phyloP scores from a whole-genome alignment of 2,329 filamentous ascomycete species.

The Blastomyces parvus region DNA sequence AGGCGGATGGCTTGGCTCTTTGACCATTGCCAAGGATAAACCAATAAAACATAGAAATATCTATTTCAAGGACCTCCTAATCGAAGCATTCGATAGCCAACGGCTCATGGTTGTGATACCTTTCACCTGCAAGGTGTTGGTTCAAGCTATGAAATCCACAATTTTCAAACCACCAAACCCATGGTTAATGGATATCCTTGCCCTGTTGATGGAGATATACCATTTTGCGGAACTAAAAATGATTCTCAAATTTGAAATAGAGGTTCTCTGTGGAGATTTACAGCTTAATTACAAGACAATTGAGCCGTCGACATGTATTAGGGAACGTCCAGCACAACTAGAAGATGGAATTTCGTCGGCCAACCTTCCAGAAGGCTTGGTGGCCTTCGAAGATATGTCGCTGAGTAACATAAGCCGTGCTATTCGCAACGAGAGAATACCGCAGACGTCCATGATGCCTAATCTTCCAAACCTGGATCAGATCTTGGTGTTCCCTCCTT shows the following conservation, averaged over 20 bases:
- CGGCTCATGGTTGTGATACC: slow-evolving; percentile 86
- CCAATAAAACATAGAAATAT: slow-evolving; percentile 95
- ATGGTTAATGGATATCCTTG: slow-evolving; percentile 94
- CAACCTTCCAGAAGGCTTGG: slow-evolving; percentile 58
- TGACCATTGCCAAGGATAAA: slow-evolving; percentile 87
- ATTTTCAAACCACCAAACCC: slow-evolving; percentile 93
- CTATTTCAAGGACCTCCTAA: slow-evolving; percentile 88
- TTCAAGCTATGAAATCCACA: slow-evolving; percentile 72
- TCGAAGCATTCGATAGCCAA: slow-evolving; percentile 89
- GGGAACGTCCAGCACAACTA: slow-evolving; percentile 61
- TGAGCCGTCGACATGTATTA: slow-evolving; percentile 75
- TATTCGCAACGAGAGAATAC: slow-evolving; percentile 61
- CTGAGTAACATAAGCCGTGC: slow-evolving; percentile 63
- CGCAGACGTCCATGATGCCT: slow-evolving; percentile 66
- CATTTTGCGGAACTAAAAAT: slow-evolving; percentile 87
- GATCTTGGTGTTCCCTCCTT: slow-evolving; percentile 66
- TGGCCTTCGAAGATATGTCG: slow-evolving; percentile 73
- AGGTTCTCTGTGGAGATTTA: slow-evolving; percentile 88
- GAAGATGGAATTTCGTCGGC: slow-evolving; percentile 42
- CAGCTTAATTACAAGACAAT: slow-evolving; percentile 87
- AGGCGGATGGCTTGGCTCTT: slow-evolving; percentile 81
- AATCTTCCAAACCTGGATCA: slow-evolving; percentile 57
- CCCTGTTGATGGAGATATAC: slow-evolving; percentile 85
- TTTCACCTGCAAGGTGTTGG: slow-evolving; percentile 92
- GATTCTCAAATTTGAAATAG: slow-evolving; percentile 97